Percentiles rank a stretch among this genome's conserved stretches.
These are phyloP conservation scores for Pleurotus salmoneostramineus DNA, from an alignment of 768 basidiomycete genomes.

Conservation along the genomic window DNA sequence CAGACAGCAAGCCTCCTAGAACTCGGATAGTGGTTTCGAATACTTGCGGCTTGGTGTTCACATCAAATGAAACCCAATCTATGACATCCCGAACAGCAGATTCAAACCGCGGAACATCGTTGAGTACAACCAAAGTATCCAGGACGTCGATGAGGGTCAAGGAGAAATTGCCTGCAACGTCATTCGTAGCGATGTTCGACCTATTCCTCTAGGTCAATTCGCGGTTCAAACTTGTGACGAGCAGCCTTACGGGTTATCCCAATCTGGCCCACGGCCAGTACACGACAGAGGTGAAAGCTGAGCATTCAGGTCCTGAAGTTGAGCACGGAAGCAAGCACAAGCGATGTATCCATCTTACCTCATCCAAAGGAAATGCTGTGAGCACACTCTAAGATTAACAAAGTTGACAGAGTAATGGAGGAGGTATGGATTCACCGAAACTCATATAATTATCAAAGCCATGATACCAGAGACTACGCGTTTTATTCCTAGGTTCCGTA, in stretches of 20 bases:
- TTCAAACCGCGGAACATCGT: slow-evolving; percentile 76
- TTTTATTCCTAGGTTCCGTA: slow-evolving; percentile 48
- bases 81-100: slow-evolving; percentile 82
- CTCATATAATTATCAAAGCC: slow-evolving; percentile 89
- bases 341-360: slow-evolving; percentile 41
- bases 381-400: slow-evolving; percentile 13
- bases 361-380: slow-evolving; percentile 81
- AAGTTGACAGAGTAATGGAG: slow-evolving; percentile 3
- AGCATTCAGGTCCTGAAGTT: not conserved
- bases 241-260: slow-evolving; percentile 67
- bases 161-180: slow-evolving; percentile 93
- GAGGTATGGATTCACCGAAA: slow-evolving; percentile 45
- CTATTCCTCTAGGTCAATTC: slow-evolving; percentile 21
- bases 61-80: slow-evolving; percentile 83
- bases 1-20: slow-evolving; percentile 85
- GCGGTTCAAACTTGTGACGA: slow-evolving; percentile 4
- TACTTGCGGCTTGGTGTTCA: slow-evolving; percentile 95
- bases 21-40: slow-evolving; percentile 97
- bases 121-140: slow-evolving; percentile 87
- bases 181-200: slow-evolving; percentile 77
- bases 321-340: not conserved
- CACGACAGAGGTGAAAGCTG: slow-evolving; percentile 91
- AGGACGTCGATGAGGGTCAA: slow-evolving; percentile 79
- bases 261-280: slow-evolving; percentile 82
- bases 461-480: slow-evolving; percentile 83